Conservation (phyloP, 2,329 filamentous ascomycete genomes). For the Beauveria sp. region DNA sequence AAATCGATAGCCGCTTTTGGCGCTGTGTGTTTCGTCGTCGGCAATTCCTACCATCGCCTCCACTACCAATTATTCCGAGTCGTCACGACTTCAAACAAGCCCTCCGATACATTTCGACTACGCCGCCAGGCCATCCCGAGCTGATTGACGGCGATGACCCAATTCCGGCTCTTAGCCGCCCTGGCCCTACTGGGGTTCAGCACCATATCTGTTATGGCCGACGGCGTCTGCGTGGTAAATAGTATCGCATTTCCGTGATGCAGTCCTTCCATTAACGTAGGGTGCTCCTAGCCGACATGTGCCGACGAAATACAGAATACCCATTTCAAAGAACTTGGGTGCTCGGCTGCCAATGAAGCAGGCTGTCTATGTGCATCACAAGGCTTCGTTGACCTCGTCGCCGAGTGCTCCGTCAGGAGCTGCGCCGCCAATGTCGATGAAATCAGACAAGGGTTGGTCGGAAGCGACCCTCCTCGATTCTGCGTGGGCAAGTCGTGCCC, state of each 20-base stretch:
- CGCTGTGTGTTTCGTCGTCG: background rate
- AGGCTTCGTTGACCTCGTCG: slow-evolving; percentile 28
- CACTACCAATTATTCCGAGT: background rate
- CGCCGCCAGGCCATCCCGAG: background rate
- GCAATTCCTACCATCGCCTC: no score
- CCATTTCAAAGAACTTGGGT: slow-evolving; percentile 15
- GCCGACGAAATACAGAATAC: slow-evolving; percentile 10
- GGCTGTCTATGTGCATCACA: slow-evolving; percentile 34
- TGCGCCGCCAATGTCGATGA: slow-evolving; percentile 20
- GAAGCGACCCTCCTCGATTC: background rate
- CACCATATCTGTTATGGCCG: background rate
- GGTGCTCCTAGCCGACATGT: slow-evolving; percentile 16
- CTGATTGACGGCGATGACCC: background rate
- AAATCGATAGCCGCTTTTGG: background rate
- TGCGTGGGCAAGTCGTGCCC: slow-evolving; percentile 17
- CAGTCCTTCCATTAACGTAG: background rate
- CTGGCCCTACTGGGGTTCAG: background rate
- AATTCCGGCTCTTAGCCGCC: background rate
- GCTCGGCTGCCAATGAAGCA: slow-evolving; percentile 22
- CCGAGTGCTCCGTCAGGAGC: slow-evolving; percentile 29
- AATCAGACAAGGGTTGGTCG: slow-evolving; percentile 15
- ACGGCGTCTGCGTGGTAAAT: background rate
- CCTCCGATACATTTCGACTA: background rate
- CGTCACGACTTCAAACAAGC: background rate
- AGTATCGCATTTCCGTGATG: background rate